Conservation (phyloP, 345 rosid species). For the Eucalyptus viminalis region DNA sequence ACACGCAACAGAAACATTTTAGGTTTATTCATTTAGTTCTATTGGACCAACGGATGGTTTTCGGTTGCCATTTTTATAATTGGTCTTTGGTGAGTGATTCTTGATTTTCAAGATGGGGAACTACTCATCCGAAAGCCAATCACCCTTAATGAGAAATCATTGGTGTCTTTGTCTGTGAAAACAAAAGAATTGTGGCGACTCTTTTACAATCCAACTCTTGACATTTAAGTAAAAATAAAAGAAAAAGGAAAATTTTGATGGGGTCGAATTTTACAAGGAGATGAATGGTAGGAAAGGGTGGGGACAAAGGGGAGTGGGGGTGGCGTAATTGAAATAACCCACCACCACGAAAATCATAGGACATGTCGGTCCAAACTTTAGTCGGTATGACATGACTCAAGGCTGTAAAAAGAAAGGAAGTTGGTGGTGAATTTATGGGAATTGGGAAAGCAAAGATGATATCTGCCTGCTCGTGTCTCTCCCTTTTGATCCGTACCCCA, state of each 20-base stretch:
- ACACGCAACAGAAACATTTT: too few relatives aligned
- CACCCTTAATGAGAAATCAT: not conserved
- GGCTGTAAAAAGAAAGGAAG: not conserved
- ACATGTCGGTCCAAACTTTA: not conserved
- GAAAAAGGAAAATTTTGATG: not conserved
- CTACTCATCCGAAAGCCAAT: accelerated
- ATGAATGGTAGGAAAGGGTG: not conserved
- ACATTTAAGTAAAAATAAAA: not conserved
- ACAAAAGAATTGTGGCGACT: not conserved
- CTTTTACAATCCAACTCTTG: not conserved
- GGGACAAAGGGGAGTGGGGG: not conserved
- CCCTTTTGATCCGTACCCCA: not conserved
- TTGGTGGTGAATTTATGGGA: not conserved
- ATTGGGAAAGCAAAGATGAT: not conserved
- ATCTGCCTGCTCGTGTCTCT: not conserved
- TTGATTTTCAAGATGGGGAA: too few relatives aligned
- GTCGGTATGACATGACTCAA: not conserved
- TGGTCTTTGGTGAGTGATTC: too few relatives aligned
- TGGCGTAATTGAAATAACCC: not conserved
- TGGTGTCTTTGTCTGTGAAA: not conserved
- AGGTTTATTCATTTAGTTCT: too few relatives aligned
- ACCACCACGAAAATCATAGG: not conserved
- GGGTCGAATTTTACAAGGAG: not conserved
- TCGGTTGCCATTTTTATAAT: too few relatives aligned
- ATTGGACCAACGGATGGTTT: too few relatives aligned